Base-by-base conservation (phyloP, 164 flowering plant species). In the Brasenia schreberi region DNA sequence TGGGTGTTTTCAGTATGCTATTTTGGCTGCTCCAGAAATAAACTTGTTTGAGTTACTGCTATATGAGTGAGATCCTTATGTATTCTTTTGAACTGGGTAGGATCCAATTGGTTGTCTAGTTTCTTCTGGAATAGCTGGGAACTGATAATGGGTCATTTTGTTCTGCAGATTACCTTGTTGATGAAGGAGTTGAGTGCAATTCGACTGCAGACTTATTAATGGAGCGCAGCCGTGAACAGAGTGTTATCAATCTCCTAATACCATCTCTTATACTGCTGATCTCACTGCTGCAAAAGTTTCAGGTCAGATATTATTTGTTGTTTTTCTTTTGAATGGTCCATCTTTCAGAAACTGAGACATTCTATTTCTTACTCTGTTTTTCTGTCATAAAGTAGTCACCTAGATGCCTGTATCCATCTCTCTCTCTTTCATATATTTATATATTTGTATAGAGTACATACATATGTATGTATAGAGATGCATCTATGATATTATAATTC, bases 171-270 rank as follows among this genome's bases (percentile, higher is more conserved):
- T 95, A 92, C 78, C 97, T 95, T 67, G 94, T 95, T 70, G 99
- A 95, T 80, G 99, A 95, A 76, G 97, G 96, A 66, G 84, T 85
- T 27, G 97, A 92, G 69, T 75, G 89, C 82, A 92, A 86, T 76
- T 82, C 97, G 64, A 87, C 93, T 19, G 83, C 96, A 67, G 97
- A 92, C 80, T 74, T 95, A 65, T 76, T 95, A 14, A 70, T 83
- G 76, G 99, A 92, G 73, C 92, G 99, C 60, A 88, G 84, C 74
- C 94, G 94, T 68, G 97, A 95, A 70, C 88, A 88, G 76, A 82
- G 86, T 75, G 58, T 95, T 18, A 76, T 88, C 71, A 92, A 89
- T 78, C 89, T 95, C 69, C 71, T 95, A 82, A 77, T 92, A 66
- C 99, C 99, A 66, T 75, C 84, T 56, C 77, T 95, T 67, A 76